Evolutionary conservation across 176 grass and related monocot genomes (phyloP).

Genomic region (Bothriochloa decipiens): DNA sequence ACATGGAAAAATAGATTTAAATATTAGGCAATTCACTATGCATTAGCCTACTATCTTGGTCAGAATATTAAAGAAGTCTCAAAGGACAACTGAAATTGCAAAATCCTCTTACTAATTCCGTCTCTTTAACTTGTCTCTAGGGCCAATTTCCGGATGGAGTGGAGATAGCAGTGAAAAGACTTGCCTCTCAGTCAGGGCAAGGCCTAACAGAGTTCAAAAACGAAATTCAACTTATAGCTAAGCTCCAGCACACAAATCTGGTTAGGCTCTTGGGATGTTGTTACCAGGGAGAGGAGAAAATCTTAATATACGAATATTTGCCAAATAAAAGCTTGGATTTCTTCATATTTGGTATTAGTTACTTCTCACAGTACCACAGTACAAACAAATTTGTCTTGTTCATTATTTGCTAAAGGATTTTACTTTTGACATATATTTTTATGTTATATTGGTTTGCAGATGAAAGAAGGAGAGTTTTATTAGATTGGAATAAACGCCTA

Average conservation of each 20-base stretch:
- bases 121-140: background rate
- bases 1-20: background rate
- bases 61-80: background rate
- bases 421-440: background rate
- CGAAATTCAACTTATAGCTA: background rate
- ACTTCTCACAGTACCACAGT: background rate
- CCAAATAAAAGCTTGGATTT: conserved; percentile 1
- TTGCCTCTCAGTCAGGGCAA: background rate
- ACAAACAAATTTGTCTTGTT: too few species aligned
- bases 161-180: background rate
- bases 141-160: background rate
- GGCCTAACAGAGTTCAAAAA: background rate
- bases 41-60: background rate
- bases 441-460: background rate
- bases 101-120: background rate
- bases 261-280: background rate
- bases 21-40: background rate
- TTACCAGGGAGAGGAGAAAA: background rate
- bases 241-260: background rate
- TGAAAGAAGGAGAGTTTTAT: background rate
- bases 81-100: background rate
- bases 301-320: background rate
- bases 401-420: too few species aligned
- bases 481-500: background rate
- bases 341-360: conserved; percentile 3